These are phyloP conservation scores for Rhizopus delemar DNA, from an alignment of 371 early-diverging fungal species.

Conservation along the genomic window DNA sequence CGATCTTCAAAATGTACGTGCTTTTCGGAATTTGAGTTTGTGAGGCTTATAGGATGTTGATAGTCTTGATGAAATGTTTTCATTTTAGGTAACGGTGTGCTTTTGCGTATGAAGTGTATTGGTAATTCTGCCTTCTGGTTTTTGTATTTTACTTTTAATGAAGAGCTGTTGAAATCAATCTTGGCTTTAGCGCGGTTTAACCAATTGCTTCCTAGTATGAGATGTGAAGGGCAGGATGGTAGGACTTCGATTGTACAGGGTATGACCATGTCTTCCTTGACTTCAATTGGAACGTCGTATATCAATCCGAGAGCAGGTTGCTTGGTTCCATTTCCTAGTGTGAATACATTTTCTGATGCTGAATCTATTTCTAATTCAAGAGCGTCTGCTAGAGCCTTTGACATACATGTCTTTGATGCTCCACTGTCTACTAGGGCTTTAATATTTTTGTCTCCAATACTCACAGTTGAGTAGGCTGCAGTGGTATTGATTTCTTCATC, in stretches of 20 bases:
- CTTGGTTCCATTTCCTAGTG: constrained; percentile 11
- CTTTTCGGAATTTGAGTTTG: neutral
- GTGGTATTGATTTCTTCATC: constrained; percentile 10
- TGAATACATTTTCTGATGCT: neutral
- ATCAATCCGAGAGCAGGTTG: constrained; percentile 8
- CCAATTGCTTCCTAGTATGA: constrained; percentile 5
- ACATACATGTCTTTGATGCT: constrained; percentile 1
- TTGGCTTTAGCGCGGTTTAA: constrained; percentile 1
- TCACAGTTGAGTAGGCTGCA: neutral
- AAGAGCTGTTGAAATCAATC: neutral
- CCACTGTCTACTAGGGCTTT: constrained; percentile 3
- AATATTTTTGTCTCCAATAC: neutral
- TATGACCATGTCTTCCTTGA: neutral
- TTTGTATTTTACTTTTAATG: constrained; percentile 1
- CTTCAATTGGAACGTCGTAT: constrained; percentile 4
- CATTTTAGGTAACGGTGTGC: too few species aligned
- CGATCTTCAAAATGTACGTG: neutral
- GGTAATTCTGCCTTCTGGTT: neutral
- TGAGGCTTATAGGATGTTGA: neutral
- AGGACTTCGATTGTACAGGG: constrained; percentile 5
- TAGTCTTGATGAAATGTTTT: neutral
- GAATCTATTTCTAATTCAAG: neutral
- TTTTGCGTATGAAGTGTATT: neutral
- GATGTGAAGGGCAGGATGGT: constrained; percentile 2
- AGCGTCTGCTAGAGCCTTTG: constrained; percentile 3